phyloP scores from a whole-genome alignment of 2,329 filamentous ascomycete genomes.

The Aspergillus puulaauensis region DNA sequence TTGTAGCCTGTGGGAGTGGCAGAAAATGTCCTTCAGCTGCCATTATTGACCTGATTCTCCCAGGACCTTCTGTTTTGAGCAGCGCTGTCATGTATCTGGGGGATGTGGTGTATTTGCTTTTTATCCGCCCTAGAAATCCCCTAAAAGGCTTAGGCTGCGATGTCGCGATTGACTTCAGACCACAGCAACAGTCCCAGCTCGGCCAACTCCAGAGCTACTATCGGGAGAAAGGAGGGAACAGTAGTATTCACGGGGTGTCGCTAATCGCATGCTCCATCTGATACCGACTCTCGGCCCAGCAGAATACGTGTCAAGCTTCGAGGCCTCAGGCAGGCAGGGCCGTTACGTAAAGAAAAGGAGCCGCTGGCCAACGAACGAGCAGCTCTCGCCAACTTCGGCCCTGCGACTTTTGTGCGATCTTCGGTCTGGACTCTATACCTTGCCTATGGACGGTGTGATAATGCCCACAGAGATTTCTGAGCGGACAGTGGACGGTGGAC shows the following conservation, averaged over 20 bases:
- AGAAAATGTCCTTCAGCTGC: too few relatives aligned
- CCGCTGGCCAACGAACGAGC: slow-evolving; percentile 4
- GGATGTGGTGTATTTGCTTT: slow-evolving; percentile 2
- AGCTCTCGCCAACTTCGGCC: neutral
- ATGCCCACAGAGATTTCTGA: too few relatives aligned
- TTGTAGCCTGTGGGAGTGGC: neutral
- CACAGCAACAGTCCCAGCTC: neutral
- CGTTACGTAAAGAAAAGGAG: slow-evolving; percentile 16
- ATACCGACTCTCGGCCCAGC: neutral
- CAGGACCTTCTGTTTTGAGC: slow-evolving; percentile 4
- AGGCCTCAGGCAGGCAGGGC: neutral
- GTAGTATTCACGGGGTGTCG: too few relatives aligned
- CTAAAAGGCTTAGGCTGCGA: neutral
- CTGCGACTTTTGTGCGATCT: neutral
- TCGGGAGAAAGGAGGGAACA: too few relatives aligned
- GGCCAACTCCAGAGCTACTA: too few relatives aligned
- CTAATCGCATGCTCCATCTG: too few relatives aligned
- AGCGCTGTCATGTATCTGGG: neutral
- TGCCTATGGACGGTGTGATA: too few relatives aligned
- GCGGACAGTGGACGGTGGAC: too few relatives aligned
- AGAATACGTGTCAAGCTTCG: slow-evolving; percentile 1
- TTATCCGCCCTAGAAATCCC: slow-evolving; percentile 6
- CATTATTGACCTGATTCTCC: neutral
- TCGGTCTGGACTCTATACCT: slow-evolving; percentile 2
- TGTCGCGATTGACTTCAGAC: neutral